Conservation (phyloP, 2,329 filamentous ascomycete species). For the Colletotrichum aenigma region DNA sequence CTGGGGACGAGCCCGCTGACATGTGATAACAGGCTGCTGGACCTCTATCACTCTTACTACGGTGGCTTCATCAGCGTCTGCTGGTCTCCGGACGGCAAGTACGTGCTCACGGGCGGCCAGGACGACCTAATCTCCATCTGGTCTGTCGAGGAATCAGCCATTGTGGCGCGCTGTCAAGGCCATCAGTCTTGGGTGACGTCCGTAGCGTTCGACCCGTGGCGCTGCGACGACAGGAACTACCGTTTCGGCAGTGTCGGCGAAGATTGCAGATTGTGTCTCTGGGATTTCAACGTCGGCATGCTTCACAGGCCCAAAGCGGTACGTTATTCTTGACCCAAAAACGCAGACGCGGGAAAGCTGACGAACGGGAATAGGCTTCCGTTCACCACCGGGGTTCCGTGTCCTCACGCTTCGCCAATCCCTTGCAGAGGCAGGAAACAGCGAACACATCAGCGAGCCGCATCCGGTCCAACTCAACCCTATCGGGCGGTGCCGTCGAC, state of each 20-base stretch:
- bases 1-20: background rate
- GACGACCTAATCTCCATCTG: constrained; percentile 97
- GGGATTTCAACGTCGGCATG: constrained; percentile 99
- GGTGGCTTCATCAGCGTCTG: constrained; percentile 91
- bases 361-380: constrained; percentile 44
- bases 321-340: constrained; percentile 38
- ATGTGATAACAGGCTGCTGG: constrained; percentile 66
- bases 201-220: constrained; percentile 95
- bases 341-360: background rate
- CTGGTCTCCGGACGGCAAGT: constrained; percentile 97
- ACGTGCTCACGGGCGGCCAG: constrained; percentile 92
- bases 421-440: constrained; percentile 64
- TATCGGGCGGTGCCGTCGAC: constrained; percentile 49
- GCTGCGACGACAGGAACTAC: constrained; percentile 94
- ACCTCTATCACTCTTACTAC: constrained; percentile 90
- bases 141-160: constrained; percentile 81
- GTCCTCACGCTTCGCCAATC: constrained; percentile 52
- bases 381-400: constrained; percentile 61
- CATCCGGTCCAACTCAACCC: constrained; percentile 73
- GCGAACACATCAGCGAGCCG: constrained; percentile 64
- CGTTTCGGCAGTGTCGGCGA: constrained; percentile 96
- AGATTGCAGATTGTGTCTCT: constrained; percentile 86
- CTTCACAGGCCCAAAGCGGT: constrained; percentile 87
- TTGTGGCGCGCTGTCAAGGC: constrained; percentile 91
- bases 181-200: constrained; percentile 95